Base-by-base conservation (phyloP, 129 eudicot species). In the Artemisia tridentata region DNA sequence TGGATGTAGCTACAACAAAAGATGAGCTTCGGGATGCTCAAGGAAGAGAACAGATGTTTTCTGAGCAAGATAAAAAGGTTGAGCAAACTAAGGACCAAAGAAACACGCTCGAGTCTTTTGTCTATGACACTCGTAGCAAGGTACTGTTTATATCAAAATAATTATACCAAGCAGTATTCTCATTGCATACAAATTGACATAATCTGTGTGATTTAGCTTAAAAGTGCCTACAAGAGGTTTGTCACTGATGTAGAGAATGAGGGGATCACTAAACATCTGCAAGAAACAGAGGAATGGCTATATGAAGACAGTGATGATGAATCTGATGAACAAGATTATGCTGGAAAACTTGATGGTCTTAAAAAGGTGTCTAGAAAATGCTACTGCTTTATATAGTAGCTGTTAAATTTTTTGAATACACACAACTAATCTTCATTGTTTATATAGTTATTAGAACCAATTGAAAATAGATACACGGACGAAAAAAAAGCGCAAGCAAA, bases 31-130 rank as follows among this genome's bases (percentile, higher is more conserved):
- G 38, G 27, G 63, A 80, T 65, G 96, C 97, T 70, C 84, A 74
- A 79, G 85, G 84, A 31, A 80, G 65, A 69, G 96, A 82, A 80
- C 31, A 61, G 65, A 70, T 65, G 69, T 72, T 93, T 78, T 75
- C 80, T 49, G 84, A 90, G 70, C 98, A 93, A 77, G 97, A 93
- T 75, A 65, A 69, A 25, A 78, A 82, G 74, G 81, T 86, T 78
- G 98, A 93, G 71, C 88, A 77, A 74, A 85, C 92, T 69, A 88
- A 90, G 78, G 97, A 93, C 43, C 80, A 80, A 85, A 87, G 85
- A 69, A 93, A 89, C 64, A 67, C 83, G n/a, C n/a, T n/a, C n/a
- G n/a, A n/a, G n/a, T n/a, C n/a, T n/a, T n/a, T n/a, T n/a, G n/a
- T n/a, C n/a, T 90, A 89, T 51, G 91, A 84, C 71, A 90, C 85